Conservation (phyloP, 192 early-diverging fungal genomes). For the Umbelopsis isabellina region DNA sequence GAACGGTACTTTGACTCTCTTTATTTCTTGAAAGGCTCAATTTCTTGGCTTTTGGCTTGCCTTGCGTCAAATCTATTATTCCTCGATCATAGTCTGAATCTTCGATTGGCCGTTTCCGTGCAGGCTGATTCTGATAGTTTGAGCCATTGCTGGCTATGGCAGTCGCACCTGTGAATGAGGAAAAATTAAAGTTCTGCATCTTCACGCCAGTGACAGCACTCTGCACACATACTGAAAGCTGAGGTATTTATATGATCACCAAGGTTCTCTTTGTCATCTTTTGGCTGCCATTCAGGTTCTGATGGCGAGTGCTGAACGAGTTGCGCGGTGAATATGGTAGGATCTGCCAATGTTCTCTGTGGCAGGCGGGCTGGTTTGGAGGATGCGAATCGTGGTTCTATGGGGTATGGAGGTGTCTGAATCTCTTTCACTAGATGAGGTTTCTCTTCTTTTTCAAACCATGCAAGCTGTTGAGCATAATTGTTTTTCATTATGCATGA, state of each 20-base stretch:
- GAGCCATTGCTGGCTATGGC: neutral
- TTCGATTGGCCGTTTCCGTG: constrained; percentile 1
- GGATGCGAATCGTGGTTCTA: neutral
- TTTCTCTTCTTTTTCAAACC: constrained; percentile 12
- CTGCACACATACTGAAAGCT: neutral
- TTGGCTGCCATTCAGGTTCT: neutral
- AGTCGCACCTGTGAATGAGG: neutral
- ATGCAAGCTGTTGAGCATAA: constrained; percentile 15
- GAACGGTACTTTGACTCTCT: neutral
- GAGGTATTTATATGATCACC: neutral
- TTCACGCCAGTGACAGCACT: no score
- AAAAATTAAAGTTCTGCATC: no score
- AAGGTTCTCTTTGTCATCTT: neutral
- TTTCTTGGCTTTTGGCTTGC: neutral
- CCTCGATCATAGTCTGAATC: neutral
- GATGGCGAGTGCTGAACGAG: neutral
- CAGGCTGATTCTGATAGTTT: neutral
- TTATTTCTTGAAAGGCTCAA: neutral
- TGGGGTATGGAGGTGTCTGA: neutral
- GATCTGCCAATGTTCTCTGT: neutral
- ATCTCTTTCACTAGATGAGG: neutral
- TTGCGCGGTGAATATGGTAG: neutral
- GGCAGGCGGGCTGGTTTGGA: neutral
- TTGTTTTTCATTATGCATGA: constrained; percentile 10
- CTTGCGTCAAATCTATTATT: neutral